Conservation (phyloP, 352 stramenopile genomes). For the Pythium phragmitis region DNA sequence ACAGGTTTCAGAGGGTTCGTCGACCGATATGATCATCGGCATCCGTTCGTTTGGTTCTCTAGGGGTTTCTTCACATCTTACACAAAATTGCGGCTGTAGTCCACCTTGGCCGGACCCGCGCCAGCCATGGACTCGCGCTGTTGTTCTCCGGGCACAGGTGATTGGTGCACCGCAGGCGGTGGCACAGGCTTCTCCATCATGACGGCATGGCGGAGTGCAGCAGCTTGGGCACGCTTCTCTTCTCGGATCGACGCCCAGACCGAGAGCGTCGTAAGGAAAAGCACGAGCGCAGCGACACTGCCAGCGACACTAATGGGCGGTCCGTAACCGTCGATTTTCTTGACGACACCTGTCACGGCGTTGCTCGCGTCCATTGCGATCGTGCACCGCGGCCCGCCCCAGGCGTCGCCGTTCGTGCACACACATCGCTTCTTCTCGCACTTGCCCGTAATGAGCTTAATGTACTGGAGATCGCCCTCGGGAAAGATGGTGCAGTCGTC, state of each 20-base stretch:
- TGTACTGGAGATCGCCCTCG: conserved; percentile 22
- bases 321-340: conserved; percentile 20
- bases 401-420: conserved; percentile 35
- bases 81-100: conserved; percentile 30
- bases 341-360: conserved; percentile 4
- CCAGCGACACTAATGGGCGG: conserved; percentile 23
- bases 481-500: conserved; percentile 35
- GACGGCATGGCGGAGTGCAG: conserved; percentile 4
- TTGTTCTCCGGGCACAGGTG: background rate
- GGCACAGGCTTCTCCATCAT: conserved; percentile 17
- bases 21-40: too few relatives aligned
- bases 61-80: background rate
- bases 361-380: conserved; percentile 22
- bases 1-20: background rate
- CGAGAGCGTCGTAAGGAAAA: conserved; percentile 11
- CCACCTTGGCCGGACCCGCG: conserved; percentile 16
- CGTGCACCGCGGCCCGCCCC: conserved; percentile 38
- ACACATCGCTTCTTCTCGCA: conserved; percentile 44
- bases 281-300: conserved; percentile 15
- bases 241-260: conserved; percentile 11
- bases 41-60: too few relatives aligned
- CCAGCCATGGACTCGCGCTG: background rate
- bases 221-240: background rate
- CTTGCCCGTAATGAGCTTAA: conserved; percentile 28
- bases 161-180: background rate